Conservation (phyloP, 202 grass and related monocot species). For the Tripidium arundinaceum region DNA sequence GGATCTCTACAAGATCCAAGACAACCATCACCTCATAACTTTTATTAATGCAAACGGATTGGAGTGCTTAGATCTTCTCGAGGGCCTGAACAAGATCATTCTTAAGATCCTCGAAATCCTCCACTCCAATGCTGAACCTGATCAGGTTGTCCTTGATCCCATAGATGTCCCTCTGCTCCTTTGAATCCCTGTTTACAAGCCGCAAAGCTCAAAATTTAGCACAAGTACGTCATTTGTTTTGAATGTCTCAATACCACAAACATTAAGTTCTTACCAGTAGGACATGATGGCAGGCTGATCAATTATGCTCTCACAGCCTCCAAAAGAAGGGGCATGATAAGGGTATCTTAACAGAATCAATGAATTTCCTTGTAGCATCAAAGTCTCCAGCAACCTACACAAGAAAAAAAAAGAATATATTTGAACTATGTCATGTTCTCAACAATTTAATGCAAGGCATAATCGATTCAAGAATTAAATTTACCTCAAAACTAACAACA, state of each 20-base stretch:
- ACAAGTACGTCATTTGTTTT: not conserved
- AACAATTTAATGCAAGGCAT: not conserved
- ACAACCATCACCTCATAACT: slow-evolving; percentile 13
- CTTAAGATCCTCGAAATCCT: slow-evolving; percentile 91
- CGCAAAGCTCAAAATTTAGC: not conserved
- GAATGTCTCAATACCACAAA: not conserved
- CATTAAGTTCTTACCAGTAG: slow-evolving; percentile 63
- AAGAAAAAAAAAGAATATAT: not conserved
- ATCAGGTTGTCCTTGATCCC: slow-evolving; percentile 98
- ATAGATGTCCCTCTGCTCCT: slow-evolving; percentile 77
- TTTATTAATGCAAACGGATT: not conserved
- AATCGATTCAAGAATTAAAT: not conserved
- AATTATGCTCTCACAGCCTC: slow-evolving; percentile 95
- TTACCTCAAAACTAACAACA: slow-evolving; percentile 98
- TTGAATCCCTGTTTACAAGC: slow-evolving; percentile 67
- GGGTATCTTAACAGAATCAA: slow-evolving; percentile 98
- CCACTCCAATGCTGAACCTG: slow-evolving; percentile 96
- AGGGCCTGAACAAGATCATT: slow-evolving; percentile 86
- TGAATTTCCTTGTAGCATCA: slow-evolving; percentile 68
- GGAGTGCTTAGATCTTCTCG: slow-evolving; percentile 57
- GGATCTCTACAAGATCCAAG: not conserved
- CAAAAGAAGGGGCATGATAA: slow-evolving; percentile 91
- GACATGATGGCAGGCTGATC: slow-evolving; percentile 99
- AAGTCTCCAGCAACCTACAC: slow-evolving; percentile 81
- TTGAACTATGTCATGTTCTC: not conserved